Conservation (phyloP, 2,329 filamentous ascomycete genomes). For the Ceratocystis cubensis region DNA sequence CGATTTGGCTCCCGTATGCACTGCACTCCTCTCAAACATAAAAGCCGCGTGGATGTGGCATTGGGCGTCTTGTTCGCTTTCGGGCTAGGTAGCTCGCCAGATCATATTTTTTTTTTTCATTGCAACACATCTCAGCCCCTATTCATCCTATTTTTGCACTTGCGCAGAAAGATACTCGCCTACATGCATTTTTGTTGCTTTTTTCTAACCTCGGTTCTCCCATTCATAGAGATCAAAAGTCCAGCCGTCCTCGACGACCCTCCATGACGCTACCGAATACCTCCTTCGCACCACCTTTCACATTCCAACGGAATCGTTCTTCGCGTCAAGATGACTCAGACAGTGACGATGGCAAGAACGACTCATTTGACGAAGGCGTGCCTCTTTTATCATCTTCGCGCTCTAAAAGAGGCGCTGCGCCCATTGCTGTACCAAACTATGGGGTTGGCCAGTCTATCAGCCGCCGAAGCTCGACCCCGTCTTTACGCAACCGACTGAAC, state of each 20-base stretch:
- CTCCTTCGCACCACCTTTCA: slow-evolving; percentile 24
- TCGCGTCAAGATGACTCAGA: slow-evolving; percentile 24
- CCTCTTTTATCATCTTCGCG: slow-evolving; percentile 40
- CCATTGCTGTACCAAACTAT: slow-evolving; percentile 29
- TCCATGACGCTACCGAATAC: slow-evolving; percentile 31
- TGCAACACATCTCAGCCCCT: neutral
- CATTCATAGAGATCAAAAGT: slow-evolving; percentile 42
- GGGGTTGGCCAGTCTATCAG: slow-evolving; percentile 33
- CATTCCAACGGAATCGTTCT: slow-evolving; percentile 25
- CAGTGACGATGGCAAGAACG: slow-evolving; percentile 39
- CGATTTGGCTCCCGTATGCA: neutral
- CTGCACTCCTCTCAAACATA: neutral
- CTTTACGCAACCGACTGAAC: slow-evolving; percentile 27
- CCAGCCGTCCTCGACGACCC: slow-evolving; percentile 51
- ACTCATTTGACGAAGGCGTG: slow-evolving; percentile 37
- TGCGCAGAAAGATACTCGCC: neutral
- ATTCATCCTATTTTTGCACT: slow-evolving; percentile 30
- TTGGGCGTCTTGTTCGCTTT: neutral
- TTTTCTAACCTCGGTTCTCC: neutral
- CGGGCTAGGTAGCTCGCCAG: neutral
- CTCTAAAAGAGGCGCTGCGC: slow-evolving; percentile 24
- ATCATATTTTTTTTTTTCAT: neutral
- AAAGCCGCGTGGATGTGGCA: neutral
- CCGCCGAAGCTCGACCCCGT: slow-evolving; percentile 39
- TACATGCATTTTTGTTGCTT: neutral